Evolutionary conservation across 148 eudicot species (phyloP).

Genomic region (Agrostemma githago): DNA sequence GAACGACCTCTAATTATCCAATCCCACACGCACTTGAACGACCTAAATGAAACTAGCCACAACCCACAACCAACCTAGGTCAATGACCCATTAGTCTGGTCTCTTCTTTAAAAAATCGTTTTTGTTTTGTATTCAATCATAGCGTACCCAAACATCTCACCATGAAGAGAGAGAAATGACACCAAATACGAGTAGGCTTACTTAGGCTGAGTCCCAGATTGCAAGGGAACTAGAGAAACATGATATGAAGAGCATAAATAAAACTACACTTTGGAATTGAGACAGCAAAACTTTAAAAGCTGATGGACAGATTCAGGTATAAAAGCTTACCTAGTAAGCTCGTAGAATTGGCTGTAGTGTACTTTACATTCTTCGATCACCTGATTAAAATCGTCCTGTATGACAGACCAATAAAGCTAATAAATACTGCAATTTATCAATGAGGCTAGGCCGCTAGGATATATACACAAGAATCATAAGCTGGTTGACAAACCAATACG

Average conservation of each 20-base stretch:
- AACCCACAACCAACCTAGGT: neutral
- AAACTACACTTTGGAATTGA: neutral
- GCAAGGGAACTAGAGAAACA: neutral
- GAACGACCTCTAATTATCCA: neutral
- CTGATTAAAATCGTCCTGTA: slow-evolving; percentile 75
- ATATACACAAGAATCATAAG: neutral
- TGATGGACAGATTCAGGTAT: neutral
- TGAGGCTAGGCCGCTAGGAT: no score
- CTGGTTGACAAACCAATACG: neutral
- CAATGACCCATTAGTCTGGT: neutral
- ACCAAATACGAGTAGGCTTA: neutral
- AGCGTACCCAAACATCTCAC: neutral
- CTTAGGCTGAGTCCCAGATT: neutral
- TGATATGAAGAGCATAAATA: neutral
- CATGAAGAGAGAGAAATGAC: neutral
- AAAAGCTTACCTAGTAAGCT: slow-evolving; percentile 46
- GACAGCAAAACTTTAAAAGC: slow-evolving; percentile 3
- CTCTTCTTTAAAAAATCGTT: no score
- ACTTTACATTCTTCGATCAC: slow-evolving; percentile 74
- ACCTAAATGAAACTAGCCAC: neutral
- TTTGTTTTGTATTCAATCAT: neutral
- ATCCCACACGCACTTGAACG: neutral
- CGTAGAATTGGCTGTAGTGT: slow-evolving; percentile 71
- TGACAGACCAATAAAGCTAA: slow-evolving; percentile 16
- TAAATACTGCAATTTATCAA: neutral